These are phyloP conservation scores for Podospora didyma DNA, from an alignment of 495 filamentous ascomycete species.

Conservation along the genomic window DNA sequence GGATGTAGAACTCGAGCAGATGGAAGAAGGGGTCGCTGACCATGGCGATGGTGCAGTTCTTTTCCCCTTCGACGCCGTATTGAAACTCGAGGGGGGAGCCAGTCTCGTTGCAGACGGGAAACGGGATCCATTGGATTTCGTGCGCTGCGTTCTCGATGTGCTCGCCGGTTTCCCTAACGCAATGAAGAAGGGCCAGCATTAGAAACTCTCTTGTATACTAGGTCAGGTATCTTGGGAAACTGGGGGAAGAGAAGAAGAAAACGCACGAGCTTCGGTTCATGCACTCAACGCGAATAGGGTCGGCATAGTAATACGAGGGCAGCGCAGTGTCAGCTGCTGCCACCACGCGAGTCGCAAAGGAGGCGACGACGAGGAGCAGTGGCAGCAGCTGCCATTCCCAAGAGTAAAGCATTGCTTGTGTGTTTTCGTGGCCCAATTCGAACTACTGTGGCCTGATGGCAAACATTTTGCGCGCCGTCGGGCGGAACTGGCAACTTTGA, in stretches of 20 bases:
- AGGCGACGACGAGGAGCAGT: not conserved
- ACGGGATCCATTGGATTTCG: conserved; percentile 90
- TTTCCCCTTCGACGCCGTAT: conserved; percentile 78
- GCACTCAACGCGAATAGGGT: conserved; percentile 47
- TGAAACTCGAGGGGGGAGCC: conserved; percentile 71
- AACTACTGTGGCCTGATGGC: not conserved
- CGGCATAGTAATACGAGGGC: conserved; percentile 47
- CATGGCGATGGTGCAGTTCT: conserved; percentile 87
- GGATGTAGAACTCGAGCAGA: conserved; percentile 97
- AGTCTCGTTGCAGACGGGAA: conserved; percentile 90
- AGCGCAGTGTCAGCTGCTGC: conserved; percentile 26
- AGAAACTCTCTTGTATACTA: not conserved
- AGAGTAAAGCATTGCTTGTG: not conserved
- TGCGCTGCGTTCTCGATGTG: conserved; percentile 77
- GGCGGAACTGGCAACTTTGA: no score
- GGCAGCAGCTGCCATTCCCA: conserved; percentile 1
- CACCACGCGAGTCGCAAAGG: not conserved
- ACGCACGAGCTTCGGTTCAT: conserved; percentile 54
- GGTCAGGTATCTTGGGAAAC: not conserved
- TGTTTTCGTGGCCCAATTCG: no score
- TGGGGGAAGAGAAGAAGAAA: not conserved
- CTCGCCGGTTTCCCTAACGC: conserved; percentile 60
- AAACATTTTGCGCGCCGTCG: no score
- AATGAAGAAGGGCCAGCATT: not conserved
- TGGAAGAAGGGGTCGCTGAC: conserved; percentile 91